Base-by-base conservation (phyloP, 2,329 filamentous ascomycete species). In the Lomentospora prolificans region DNA sequence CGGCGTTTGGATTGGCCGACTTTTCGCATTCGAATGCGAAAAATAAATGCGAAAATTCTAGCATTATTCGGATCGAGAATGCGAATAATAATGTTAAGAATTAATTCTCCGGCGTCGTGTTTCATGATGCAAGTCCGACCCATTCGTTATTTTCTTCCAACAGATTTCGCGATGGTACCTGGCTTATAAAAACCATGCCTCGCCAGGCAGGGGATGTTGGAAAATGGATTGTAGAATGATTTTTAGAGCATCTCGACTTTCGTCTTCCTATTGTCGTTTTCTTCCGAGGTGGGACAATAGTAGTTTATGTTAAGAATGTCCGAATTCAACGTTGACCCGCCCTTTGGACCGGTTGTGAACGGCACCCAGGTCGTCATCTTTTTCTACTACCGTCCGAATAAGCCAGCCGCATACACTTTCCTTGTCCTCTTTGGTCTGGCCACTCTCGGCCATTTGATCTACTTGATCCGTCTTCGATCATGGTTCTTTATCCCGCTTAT, bases 401-500 rank as follows among this genome's bases (percentile, higher is more conserved):
- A 72, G n/a, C 64, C 66, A 0, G 70, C 72, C 2, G 77, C 75
- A 3, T 66, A 70, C 12, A 60, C 73, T 8, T 76, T 76, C 51
- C 63, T 72, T 12, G 63, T 65, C 3, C 53, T 78, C n/a, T 74
- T 79, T 60, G 64, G 64, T n/a, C 57, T 73, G 9, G 67, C 75
- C 3, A 69, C 72, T 0, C 31, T 66, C 0, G 54, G 71, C 0
- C 77, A 79, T 60, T 56, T 63, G 3, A 71, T 64, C 22, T 73
- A 74, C 55, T 60, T 78, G 31, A 24, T 70, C 30, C 64, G 65
- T 17, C 64, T 68, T 1, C 67, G 72, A 53, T 74, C 75, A 9
- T 80, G 76, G 75, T 80, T 76, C 62, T 74, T 79, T 60, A 73
- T 76, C 3, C 74, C 78, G 0, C 74, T 81, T 41, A 60, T 75